Conservation (phyloP, 805 yeast genomes). For the Candida ipomoeae region DNA sequence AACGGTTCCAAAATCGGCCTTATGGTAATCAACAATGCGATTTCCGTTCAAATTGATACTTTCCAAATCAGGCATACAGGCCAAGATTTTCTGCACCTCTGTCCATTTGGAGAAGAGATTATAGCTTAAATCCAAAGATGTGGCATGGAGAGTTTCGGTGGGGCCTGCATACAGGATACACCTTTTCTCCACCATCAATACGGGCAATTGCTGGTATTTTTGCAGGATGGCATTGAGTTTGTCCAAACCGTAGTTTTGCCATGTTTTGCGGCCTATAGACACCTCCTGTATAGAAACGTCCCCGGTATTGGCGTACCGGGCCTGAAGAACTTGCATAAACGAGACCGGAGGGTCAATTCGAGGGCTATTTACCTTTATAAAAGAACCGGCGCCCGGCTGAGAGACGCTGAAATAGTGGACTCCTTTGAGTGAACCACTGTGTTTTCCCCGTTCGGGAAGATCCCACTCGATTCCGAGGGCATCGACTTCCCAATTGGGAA, state of each 20-base stretch:
- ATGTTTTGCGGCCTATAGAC: slow-evolving; percentile 51
- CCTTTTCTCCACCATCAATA: slow-evolving; percentile 48
- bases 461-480: slow-evolving; percentile 93
- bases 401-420: slow-evolving; percentile 46
- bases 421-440: slow-evolving; percentile 59
- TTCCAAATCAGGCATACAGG: slow-evolving; percentile 33
- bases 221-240: slow-evolving; percentile 46
- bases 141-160: background rate
- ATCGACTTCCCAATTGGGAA: slow-evolving; percentile 54
- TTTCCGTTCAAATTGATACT: slow-evolving; percentile 55
- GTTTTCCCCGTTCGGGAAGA: slow-evolving; percentile 59
- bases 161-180: slow-evolving; percentile 22
- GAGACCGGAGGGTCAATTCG: slow-evolving; percentile 25
- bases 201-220: slow-evolving; percentile 41
- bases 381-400: slow-evolving; percentile 55
- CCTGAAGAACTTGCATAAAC: slow-evolving; percentile 48
- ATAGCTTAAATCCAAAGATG: slow-evolving; percentile 13
- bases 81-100: slow-evolving; percentile 34
- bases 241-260: slow-evolving; percentile 65
- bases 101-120: slow-evolving; percentile 13
- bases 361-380: slow-evolving; percentile 45
- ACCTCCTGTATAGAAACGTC: slow-evolving; percentile 19
- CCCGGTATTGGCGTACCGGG: slow-evolving; percentile 39
- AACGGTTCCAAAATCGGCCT: background rate
- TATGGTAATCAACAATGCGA: slow-evolving; percentile 23